These are phyloP conservation scores for Dactylellina sp. DNA, from an alignment of 2,329 filamentous ascomycete species.

Conservation along the genomic window DNA sequence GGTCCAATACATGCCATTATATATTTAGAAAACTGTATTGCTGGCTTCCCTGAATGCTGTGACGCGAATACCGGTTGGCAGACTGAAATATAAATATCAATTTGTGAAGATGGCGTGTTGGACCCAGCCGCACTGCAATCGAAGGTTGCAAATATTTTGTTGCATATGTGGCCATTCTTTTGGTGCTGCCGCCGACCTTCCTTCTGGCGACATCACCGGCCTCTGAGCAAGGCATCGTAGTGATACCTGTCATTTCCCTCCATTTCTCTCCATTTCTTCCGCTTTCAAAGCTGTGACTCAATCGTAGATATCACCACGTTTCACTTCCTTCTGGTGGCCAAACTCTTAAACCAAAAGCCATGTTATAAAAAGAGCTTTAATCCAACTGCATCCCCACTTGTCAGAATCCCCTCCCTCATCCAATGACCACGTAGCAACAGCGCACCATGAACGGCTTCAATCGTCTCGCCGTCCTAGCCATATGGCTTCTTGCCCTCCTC, in stretches of 20 bases:
- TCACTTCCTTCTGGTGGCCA: slow-evolving; percentile 2
- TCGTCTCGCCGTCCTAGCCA: slow-evolving; percentile 36
- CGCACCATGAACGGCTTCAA: slow-evolving; percentile 41
- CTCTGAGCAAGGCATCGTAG: not conserved
- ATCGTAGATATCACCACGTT: slow-evolving; percentile 35
- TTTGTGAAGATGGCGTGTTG: not conserved
- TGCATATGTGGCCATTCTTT: slow-evolving; percentile 1
- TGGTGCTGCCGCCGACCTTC: too few species aligned
- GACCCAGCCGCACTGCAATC: not conserved
- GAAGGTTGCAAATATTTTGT: too few species aligned
- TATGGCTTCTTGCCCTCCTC: slow-evolving; percentile 49
- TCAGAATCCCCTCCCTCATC: slow-evolving; percentile 55
- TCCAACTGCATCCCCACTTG: not conserved
- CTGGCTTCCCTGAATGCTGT: too few species aligned
- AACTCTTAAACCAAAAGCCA: not conserved
- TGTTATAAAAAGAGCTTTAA: slow-evolving; percentile 18
- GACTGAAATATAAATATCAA: not conserved
- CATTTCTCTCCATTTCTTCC: not conserved
- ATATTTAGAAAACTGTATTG: too few species aligned
- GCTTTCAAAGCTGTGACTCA: slow-evolving; percentile 20
- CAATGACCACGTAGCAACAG: slow-evolving; percentile 65
- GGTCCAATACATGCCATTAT: too few species aligned
- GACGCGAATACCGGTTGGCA: too few species aligned
- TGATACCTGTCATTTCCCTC: not conserved
- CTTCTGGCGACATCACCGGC: too few species aligned